Base-by-base conservation (phyloP, 2,329 filamentous ascomycete species). In the Alternaria atra region DNA sequence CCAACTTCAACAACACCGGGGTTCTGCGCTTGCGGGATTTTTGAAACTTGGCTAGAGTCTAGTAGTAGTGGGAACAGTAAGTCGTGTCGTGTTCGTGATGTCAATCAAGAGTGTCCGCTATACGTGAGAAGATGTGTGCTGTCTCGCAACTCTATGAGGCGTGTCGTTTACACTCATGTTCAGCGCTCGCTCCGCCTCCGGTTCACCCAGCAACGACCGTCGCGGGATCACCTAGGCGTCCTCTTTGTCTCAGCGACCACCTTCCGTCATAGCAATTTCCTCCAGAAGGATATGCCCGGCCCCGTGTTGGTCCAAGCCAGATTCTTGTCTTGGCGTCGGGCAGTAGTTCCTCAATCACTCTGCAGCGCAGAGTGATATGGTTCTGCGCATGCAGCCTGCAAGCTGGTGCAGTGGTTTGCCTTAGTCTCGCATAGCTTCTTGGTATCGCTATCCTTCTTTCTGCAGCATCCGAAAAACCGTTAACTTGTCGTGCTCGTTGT, bases 131-230 rank as follows among this genome's bases (percentile, higher is more conserved):
- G 35, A 52, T 57, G 58, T 56, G 46, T 29, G 58, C 61, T 64
- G 55, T 47, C 34, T 40, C 50, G n/a, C 50, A 23, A 52, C 34
- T 48, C 42, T 30, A 53, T 25, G 32, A 40, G 35, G 55, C 5
- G 10, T 40, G 48, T 29, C 52, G 48, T 53, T 46, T 27, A 25
- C 39, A 13, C 13, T 53, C 13, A 43, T 52, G 32, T 30, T 30
- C 44, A 25, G 44, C 54, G 39, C 47, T n/a, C 48, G 47, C 55
- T 58, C 47, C 27, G 47, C 55, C 50, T n/a, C 5, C 55, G 25
- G 64, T 66, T 67, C 63, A 67, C 65, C 65, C 55, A 68, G 65
- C 65, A 60, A 60, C 58, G 27, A 40, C 37, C 17, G 35, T 13
- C 43, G 29, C 52, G 46, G 23, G 37, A 50, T 39, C 58, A 40